Conservation (phyloP, 2,329 filamentous ascomycete species). For the Apiospora sp. region DNA sequence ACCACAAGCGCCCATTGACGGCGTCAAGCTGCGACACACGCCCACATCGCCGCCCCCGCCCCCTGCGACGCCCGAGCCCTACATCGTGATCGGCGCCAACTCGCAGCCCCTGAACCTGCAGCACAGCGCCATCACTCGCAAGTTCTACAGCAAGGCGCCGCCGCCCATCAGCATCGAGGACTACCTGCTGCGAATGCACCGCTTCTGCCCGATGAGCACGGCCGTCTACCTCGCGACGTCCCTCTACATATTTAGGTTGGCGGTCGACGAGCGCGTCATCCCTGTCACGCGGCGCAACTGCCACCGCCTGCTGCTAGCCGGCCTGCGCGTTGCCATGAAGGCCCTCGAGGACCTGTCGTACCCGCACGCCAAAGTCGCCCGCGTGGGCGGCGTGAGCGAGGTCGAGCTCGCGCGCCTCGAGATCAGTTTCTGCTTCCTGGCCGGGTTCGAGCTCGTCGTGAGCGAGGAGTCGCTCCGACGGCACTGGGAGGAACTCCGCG, state of each 20-base stretch:
- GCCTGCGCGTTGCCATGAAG: constrained; percentile 89
- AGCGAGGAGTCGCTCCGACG: constrained; percentile 64
- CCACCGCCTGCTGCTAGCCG: constrained; percentile 85
- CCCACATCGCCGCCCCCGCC: constrained; percentile 38
- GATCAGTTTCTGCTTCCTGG: constrained; percentile 86
- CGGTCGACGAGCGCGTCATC: constrained; percentile 78
- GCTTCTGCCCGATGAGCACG: constrained; percentile 91
- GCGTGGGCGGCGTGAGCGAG: constrained; percentile 87
- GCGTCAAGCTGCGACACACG: constrained; percentile 57
- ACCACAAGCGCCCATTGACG: constrained; percentile 55
- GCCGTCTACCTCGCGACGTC: constrained; percentile 92
- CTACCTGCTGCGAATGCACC: constrained; percentile 86
- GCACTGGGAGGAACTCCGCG: constrained; percentile 70
- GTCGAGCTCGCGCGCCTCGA: constrained; percentile 84
- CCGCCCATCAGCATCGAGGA: constrained; percentile 84
- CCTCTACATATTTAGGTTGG: constrained; percentile 84
- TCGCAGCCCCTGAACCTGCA: constrained; percentile 79
- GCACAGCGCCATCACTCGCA: constrained; percentile 84
- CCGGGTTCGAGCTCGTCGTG: constrained; percentile 82
- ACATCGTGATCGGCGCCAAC: constrained; percentile 71
- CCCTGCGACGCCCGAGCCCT: constrained; percentile 53
- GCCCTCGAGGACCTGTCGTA: constrained; percentile 92
- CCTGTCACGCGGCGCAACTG: constrained; percentile 84
- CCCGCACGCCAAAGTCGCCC: constrained; percentile 82
- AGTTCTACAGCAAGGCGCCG: constrained; percentile 90